phyloP scores from a whole-genome alignment of 345 rosid genomes.

The Dipteronia sinensis region DNA sequence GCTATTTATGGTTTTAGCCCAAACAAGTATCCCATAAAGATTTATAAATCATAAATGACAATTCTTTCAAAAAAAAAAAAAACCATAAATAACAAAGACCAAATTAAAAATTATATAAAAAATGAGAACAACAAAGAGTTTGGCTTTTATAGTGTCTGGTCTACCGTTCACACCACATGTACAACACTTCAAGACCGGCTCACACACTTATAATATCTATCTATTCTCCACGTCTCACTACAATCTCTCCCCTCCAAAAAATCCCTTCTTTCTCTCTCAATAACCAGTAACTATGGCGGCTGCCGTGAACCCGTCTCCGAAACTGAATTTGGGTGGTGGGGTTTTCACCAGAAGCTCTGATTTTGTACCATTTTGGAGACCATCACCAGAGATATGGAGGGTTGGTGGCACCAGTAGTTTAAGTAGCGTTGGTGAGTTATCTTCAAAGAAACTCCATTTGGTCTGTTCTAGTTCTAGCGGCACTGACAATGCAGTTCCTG shows the following conservation, averaged over 20 bases:
- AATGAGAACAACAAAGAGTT: no score
- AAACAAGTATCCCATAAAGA: no score
- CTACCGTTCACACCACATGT: no score
- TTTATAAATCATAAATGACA: no score
- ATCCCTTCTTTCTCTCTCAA: neutral
- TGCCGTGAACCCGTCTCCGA: conserved; percentile 7
- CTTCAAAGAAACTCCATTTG: conserved; percentile 10
- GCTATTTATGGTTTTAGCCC: no score
- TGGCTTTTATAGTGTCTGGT: no score
- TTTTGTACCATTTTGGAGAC: conserved; percentile 13
- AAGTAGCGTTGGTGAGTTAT: conserved; percentile 4
- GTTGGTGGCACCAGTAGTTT: neutral
- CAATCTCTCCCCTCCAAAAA: neutral
- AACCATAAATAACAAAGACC: no score
- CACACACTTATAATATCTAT: no score
- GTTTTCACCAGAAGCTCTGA: conserved; percentile 12
- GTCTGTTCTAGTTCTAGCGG: conserved; percentile 26
- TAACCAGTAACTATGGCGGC: conserved; percentile 24
- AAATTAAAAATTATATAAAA: no score
- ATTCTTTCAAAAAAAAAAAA: no score
- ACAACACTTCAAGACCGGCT: no score
- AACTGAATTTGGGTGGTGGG: conserved; percentile 1
- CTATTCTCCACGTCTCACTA: no score
- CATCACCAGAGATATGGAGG: conserved; percentile 1
- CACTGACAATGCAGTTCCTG: conserved; percentile 25